Conservation (phyloP, 108 stramenopile genomes). For the Conticribra guillardii region DNA sequence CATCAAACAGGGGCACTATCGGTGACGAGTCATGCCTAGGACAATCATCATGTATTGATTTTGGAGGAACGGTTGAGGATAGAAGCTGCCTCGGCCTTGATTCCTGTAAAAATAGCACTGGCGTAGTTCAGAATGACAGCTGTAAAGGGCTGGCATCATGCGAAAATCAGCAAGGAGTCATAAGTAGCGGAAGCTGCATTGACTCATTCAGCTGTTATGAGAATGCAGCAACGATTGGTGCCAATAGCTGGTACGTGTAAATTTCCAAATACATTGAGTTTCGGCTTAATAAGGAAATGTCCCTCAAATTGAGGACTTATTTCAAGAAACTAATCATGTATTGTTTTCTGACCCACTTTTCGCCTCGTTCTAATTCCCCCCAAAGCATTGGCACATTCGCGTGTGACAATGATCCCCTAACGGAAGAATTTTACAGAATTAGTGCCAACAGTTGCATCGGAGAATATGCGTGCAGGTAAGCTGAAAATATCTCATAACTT, state of each 20-base stretch:
- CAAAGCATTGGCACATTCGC: background rate
- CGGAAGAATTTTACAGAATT: background rate
- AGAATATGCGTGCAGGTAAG: background rate
- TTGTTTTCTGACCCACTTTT: background rate
- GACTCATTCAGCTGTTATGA: background rate
- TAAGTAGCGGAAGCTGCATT: background rate
- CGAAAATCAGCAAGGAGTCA: background rate
- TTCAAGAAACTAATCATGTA: no score
- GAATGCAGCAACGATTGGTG: background rate
- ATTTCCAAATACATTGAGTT: background rate
- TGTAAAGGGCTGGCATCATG: background rate
- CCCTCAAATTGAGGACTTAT: no score
- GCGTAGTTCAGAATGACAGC: background rate
- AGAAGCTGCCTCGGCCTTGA: background rate
- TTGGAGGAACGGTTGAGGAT: background rate
- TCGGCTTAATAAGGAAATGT: background rate
- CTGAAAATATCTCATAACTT: no score
- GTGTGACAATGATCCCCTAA: background rate
- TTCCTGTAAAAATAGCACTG: background rate
- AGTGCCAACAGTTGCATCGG: background rate
- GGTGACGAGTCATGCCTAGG: no score
- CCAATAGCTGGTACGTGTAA: background rate
- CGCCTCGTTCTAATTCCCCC: no score
- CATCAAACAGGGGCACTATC: no score
- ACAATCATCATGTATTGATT: no score